phyloP scores from a whole-genome alignment of 2,329 filamentous ascomycete genomes.

The Shiraia sp. region DNA sequence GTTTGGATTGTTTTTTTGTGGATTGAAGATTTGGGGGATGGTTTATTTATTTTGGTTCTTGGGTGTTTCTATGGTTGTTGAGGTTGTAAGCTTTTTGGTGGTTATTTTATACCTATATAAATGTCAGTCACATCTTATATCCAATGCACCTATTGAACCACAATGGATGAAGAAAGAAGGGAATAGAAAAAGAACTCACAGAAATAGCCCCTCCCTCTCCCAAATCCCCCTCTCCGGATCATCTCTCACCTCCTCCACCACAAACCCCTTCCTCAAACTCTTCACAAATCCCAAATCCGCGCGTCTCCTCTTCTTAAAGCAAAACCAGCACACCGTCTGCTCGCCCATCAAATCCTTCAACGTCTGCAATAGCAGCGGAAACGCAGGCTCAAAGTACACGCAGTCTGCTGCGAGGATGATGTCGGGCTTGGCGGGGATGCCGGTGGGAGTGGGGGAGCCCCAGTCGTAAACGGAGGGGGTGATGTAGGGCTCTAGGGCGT shows the following conservation, averaged over 20 bases:
- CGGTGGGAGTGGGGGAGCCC: slow-evolving; percentile 54
- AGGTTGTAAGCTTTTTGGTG: too few species aligned
- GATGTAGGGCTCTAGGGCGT: slow-evolving; percentile 67
- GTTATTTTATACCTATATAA: too few species aligned
- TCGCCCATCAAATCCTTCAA: slow-evolving; percentile 71
- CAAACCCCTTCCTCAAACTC: slow-evolving; percentile 53
- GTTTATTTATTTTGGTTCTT: too few species aligned
- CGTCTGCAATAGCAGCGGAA: slow-evolving; percentile 82
- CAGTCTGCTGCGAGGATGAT: slow-evolving; percentile 94
- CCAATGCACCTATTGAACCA: too few species aligned
- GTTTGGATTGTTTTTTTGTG: too few species aligned
- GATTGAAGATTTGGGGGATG: too few species aligned
- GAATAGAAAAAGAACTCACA: slow-evolving; percentile 44
- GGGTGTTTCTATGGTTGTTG: too few species aligned
- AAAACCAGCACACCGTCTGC: slow-evolving; percentile 76
- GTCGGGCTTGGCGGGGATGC: slow-evolving; percentile 64
- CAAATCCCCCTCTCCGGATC: slow-evolving; percentile 53
- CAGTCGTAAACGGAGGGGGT: slow-evolving; percentile 78
- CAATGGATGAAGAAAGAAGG: too few species aligned
- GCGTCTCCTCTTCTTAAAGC: slow-evolving; percentile 89
- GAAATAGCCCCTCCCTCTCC: slow-evolving; percentile 52
- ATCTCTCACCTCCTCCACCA: slow-evolving; percentile 52
- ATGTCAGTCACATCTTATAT: too few species aligned
- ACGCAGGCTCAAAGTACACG: slow-evolving; percentile 95
- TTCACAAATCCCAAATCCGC: slow-evolving; percentile 63